Evolutionary conservation across 495 filamentous ascomycete species (phyloP).

Genomic region (Aspergillus saccharolyticus): DNA sequence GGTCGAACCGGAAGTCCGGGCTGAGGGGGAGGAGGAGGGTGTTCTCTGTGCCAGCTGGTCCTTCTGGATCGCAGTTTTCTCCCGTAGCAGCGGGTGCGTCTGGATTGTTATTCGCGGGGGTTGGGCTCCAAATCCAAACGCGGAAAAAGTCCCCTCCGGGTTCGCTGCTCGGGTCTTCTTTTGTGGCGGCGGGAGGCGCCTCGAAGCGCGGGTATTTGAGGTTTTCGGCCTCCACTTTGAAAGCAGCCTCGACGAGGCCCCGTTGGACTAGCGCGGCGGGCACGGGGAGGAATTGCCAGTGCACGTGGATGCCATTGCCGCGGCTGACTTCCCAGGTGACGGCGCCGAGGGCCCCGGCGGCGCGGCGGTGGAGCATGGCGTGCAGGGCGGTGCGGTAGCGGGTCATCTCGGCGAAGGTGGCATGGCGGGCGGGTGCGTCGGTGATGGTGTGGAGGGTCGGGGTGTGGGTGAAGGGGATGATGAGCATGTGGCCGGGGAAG

Average conservation of each 20-base stretch:
- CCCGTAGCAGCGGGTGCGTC: background rate
- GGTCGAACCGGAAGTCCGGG: conserved; percentile 51
- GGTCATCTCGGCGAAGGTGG: conserved; percentile 71
- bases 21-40: conserved; percentile 49
- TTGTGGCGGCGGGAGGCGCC: conserved; percentile 15
- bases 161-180: conserved; percentile 42
- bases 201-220: conserved; percentile 55
- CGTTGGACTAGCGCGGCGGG: conserved; percentile 55
- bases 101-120: conserved; percentile 3
- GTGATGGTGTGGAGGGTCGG: conserved; percentile 60
- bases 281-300: conserved; percentile 93
- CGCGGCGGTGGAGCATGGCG: conserved; percentile 52
- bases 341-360: conserved; percentile 58
- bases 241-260: conserved; percentile 74
- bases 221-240: conserved; percentile 80
- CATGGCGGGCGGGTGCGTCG: conserved; percentile 46
- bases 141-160: conserved; percentile 78
- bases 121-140: conserved; percentile 66
- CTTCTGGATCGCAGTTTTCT: no score
- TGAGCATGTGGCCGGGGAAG: conserved; percentile 85
- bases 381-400: conserved; percentile 69
- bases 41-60: conserved; percentile 40
- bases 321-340: conserved; percentile 91
- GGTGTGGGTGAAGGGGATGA: conserved; percentile 78
- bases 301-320: conserved; percentile 69